phyloP scores from a whole-genome alignment of 192 early-diverging fungal genomes.

The Podila horticola region DNA sequence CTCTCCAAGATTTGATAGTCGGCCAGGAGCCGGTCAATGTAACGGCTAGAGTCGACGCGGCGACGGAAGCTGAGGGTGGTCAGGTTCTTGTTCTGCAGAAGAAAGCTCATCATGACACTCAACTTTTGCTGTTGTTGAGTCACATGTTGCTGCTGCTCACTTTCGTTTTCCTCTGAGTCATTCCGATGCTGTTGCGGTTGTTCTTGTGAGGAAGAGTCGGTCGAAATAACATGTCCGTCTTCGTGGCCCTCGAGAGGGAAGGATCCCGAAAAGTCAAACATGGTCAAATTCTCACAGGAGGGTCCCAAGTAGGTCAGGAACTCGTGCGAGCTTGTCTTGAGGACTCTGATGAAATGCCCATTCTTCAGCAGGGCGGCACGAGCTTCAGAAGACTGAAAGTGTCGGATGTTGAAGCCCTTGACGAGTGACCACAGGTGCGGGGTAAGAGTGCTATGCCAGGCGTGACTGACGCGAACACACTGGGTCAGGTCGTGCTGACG shows the following conservation, averaged over 20 bases:
- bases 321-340: background rate
- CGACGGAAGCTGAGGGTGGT: background rate
- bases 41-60: background rate
- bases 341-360: background rate
- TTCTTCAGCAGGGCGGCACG: background rate
- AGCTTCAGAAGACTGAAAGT: background rate
- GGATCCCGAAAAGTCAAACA: background rate
- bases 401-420: constrained; percentile 2
- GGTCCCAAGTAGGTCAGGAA: background rate
- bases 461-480: background rate
- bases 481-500: background rate
- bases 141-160: background rate
- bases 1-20: background rate
- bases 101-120: background rate
- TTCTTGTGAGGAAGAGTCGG: background rate
- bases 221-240: background rate
- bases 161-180: background rate
- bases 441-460: background rate
- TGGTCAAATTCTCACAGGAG: background rate
- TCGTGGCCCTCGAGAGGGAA: background rate
- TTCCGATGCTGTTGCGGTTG: background rate
- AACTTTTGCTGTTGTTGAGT: background rate
- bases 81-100: background rate
- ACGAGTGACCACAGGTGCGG: background rate
- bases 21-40: background rate